A percentile compares a stretch with the other conserved stretches of the same genome.
Evolutionary conservation across 441 rosid genomes (phyloP).

Genomic region (Corymbia calophylla): DNA sequence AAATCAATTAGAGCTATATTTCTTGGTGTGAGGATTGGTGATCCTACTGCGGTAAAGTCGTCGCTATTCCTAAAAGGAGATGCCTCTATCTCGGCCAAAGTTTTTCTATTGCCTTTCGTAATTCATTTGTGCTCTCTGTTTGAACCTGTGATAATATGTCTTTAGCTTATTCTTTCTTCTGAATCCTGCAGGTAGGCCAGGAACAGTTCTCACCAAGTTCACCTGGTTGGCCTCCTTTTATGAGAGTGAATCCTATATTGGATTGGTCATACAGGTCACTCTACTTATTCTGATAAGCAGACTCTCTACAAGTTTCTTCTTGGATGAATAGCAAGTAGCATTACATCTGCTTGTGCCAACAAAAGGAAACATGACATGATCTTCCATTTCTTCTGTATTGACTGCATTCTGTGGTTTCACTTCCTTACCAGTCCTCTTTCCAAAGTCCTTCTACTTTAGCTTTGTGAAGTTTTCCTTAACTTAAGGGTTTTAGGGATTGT

Average conservation of each 20-base stretch:
- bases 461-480: neutral
- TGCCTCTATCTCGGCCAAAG: neutral
- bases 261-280: slow-evolving; percentile 98
- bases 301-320: neutral
- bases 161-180: neutral
- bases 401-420: neutral
- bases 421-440: neutral
- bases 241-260: slow-evolving; percentile 99
- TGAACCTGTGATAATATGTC: neutral
- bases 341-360: neutral
- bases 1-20: slow-evolving; percentile 92
- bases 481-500: neutral
- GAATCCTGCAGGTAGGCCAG: slow-evolving; percentile 76
- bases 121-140: neutral
- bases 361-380: neutral
- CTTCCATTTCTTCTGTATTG: neutral
- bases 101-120: neutral
- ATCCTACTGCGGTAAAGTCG: slow-evolving; percentile 94
- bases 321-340: neutral
- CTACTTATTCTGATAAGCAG: neutral
- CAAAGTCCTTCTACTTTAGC: neutral
- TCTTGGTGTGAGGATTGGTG: slow-evolving; percentile 98
- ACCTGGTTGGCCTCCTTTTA: slow-evolving; percentile 99
- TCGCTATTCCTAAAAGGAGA: neutral
- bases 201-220: slow-evolving; percentile 99